Percentiles rank a stretch among this genome's conserved stretches.
Evolutionary conservation across 306 rosid species (phyloP).

Genomic region (Abrus precatorius): DNA sequence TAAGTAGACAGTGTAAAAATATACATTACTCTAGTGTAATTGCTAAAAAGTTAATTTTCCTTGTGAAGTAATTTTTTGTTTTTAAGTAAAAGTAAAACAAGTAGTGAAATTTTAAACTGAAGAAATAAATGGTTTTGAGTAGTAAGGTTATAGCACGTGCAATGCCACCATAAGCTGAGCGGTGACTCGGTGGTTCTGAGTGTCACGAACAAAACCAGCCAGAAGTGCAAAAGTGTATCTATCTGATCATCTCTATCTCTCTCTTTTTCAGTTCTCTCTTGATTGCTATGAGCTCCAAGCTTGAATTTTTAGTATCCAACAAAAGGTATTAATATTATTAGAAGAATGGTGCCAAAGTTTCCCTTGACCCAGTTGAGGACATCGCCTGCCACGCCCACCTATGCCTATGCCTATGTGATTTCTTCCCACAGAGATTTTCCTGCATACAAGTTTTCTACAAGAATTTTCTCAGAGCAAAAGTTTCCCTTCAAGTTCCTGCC

Average conservation of each 20-base stretch:
- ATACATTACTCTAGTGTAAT: no score
- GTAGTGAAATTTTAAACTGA: no score
- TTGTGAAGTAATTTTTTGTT: no score
- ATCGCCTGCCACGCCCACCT: slow-evolving; percentile 48
- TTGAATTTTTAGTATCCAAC: slow-evolving; percentile 44
- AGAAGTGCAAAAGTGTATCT: background rate
- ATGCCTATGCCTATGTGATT: slow-evolving; percentile 44
- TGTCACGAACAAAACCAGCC: background rate
- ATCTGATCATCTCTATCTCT: slow-evolving; percentile 5
- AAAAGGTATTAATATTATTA: background rate
- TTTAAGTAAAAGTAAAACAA: no score
- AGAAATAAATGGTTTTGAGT: no score
- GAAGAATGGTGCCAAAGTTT: slow-evolving; percentile 63
- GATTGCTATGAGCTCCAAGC: slow-evolving; percentile 39
- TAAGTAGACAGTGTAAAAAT: no score
- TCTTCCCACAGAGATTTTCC: slow-evolving; percentile 42
- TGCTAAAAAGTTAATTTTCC: no score
- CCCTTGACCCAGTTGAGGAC: slow-evolving; percentile 57
- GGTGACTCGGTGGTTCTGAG: background rate
- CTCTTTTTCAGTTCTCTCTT: background rate
- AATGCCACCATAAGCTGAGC: no score
- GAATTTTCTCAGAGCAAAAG: slow-evolving; percentile 54
- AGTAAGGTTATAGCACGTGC: no score
- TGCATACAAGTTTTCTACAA: slow-evolving; percentile 49
- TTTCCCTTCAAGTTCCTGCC: slow-evolving; percentile 66